A percentile compares a stretch with the other conserved stretches of the same genome.
Evolutionary conservation across 164 flowering plant species (phyloP).

Genomic region (Cinnamomum micranthum): DNA sequence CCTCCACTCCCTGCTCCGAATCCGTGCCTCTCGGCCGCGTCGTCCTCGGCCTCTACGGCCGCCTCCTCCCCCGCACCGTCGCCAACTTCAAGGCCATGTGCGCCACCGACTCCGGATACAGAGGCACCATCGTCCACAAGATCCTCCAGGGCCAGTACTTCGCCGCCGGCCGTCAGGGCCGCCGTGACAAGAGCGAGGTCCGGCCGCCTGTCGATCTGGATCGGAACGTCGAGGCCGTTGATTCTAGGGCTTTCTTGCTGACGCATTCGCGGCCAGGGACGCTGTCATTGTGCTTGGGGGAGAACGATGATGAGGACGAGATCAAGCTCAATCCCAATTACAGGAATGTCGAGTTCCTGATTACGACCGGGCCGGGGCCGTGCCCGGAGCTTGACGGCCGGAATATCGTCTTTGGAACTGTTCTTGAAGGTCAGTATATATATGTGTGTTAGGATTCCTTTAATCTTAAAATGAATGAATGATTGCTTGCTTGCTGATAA

Average conservation of each 20-base stretch:
- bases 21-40: constrained; percentile 73
- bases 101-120: constrained; percentile 47
- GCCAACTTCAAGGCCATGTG: constrained; percentile 87
- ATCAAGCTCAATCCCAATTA: constrained; percentile 70
- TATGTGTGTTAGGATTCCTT: too few relatives aligned
- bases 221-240: constrained; percentile 63
- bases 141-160: constrained; percentile 83
- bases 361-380: constrained; percentile 96
- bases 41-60: constrained; percentile 87
- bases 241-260: constrained; percentile 56
- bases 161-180: constrained; percentile 78
- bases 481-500: neutral
- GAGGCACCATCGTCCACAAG: constrained; percentile 72
- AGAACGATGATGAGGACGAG: constrained; percentile 86
- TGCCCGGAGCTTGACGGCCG: constrained; percentile 71
- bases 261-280: constrained; percentile 66
- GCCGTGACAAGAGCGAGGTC: constrained; percentile 66
- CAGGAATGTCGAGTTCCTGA: constrained; percentile 90
- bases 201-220: constrained; percentile 41
- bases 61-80: constrained; percentile 71
- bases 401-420: constrained; percentile 87
- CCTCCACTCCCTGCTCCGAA: constrained; percentile 50
- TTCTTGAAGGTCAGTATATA: constrained; percentile 70
- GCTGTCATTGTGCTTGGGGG: constrained; percentile 72
- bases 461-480: neutral